These are phyloP conservation scores for Lactarius sp. DNA, from an alignment of 768 basidiomycete genomes.

Conservation along the genomic window DNA sequence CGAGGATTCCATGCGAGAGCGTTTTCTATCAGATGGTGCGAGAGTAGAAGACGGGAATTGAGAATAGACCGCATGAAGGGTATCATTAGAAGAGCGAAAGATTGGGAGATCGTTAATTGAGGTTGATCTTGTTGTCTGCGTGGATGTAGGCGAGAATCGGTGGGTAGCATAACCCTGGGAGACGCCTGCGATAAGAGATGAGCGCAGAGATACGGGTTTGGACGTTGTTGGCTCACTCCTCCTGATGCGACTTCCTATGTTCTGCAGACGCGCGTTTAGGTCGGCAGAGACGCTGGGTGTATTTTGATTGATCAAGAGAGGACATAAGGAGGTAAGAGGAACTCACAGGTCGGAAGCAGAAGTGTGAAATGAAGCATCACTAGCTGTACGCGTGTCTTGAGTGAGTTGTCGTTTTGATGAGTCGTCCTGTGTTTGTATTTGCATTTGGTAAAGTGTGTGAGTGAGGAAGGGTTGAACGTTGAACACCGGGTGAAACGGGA, in stretches of 20 bases:
- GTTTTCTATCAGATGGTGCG: slow-evolving; percentile 36
- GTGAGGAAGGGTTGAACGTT: too few relatives aligned
- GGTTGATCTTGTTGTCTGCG: neutral
- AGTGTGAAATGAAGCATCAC: neutral
- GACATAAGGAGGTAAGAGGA: too few relatives aligned
- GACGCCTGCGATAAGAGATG: slow-evolving; percentile 43
- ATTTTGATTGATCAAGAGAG: neutral
- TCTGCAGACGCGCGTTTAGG: slow-evolving; percentile 49
- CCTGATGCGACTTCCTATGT: slow-evolving; percentile 52
- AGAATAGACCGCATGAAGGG: slow-evolving; percentile 45
- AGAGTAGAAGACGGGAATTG: slow-evolving; percentile 30
- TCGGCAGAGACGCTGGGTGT: slow-evolving; percentile 42
- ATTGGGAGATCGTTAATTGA: slow-evolving; percentile 30
- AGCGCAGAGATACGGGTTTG: slow-evolving; percentile 25
- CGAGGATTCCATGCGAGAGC: slow-evolving; percentile 29
- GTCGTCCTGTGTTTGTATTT: neutral
- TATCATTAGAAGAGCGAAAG: slow-evolving; percentile 55
- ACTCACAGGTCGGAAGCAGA: slow-evolving; percentile 14
- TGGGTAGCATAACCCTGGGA: slow-evolving; percentile 50
- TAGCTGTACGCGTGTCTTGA: neutral
- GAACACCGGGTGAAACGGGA: neutral
- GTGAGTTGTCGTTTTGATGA: slow-evolving; percentile 14
- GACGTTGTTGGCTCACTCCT: slow-evolving; percentile 44
- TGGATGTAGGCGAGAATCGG: slow-evolving; percentile 17
- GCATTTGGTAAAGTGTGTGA: too few relatives aligned